These are phyloP conservation scores for Picea abies DNA, from an alignment of 83 land plant species.

Conservation along the genomic window DNA sequence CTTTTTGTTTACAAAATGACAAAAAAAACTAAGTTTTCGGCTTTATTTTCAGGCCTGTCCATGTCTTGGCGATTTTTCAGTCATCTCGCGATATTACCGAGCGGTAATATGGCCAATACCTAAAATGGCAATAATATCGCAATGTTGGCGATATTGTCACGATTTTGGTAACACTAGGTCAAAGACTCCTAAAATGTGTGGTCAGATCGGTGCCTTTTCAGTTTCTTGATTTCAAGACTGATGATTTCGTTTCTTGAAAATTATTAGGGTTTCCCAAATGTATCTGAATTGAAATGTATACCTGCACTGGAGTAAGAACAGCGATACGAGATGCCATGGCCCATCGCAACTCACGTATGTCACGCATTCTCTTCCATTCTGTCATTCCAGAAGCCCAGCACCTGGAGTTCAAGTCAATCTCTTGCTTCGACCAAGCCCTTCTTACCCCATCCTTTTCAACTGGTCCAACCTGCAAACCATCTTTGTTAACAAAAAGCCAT, in stretches of 20 bases:
- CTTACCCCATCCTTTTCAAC: constrained; percentile 94
- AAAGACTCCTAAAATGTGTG: too few relatives aligned
- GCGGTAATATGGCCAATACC: too few relatives aligned
- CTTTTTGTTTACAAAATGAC: too few relatives aligned
- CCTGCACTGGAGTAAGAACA: constrained; percentile 92
- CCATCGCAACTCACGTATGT: constrained; percentile 98
- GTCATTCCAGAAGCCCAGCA: constrained; percentile 95
- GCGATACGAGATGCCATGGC: constrained; percentile 89
- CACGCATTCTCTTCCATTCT: constrained; percentile 94
- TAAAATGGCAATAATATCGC: too few relatives aligned
- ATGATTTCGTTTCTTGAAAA: background rate
- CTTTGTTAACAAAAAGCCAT: constrained; percentile 85
- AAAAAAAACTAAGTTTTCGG: too few relatives aligned
- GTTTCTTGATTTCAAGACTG: too few relatives aligned
- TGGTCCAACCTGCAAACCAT: constrained; percentile 86
- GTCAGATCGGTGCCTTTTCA: too few relatives aligned
- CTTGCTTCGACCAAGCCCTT: constrained; percentile 94
- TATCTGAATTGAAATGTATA: constrained; percentile 24
- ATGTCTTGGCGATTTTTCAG: too few relatives aligned
- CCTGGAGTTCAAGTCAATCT: constrained; percentile 89
- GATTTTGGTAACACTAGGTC: too few relatives aligned
- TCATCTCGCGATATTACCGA: too few relatives aligned
- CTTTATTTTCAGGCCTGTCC: too few relatives aligned
- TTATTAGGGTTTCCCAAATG: background rate
- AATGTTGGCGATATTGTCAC: too few relatives aligned